Conservation (phyloP, 2,329 filamentous ascomycete species). For the Epicoccum nigrum region DNA sequence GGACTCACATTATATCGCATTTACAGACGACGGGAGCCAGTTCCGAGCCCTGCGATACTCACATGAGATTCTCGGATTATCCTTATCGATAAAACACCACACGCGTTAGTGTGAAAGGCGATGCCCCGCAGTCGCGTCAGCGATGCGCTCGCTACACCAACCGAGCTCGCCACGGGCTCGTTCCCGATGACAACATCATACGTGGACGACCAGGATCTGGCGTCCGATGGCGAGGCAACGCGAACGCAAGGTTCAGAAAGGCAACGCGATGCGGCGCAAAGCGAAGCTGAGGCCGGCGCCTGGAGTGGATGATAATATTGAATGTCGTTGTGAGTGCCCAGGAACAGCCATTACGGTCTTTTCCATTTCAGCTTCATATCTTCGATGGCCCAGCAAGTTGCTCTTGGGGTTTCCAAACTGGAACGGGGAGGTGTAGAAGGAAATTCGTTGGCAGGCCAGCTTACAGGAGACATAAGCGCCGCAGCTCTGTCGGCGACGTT, state of each 20-base stretch:
- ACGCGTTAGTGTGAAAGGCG: conserved; percentile 9
- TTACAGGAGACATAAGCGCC: conserved; percentile 33
- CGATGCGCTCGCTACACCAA: not conserved
- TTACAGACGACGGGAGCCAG: not conserved
- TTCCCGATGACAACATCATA: conserved; percentile 4
- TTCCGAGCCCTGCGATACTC: conserved; percentile 1
- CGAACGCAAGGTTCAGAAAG: conserved; percentile 1
- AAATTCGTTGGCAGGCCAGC: conserved; percentile 15
- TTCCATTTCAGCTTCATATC: conserved; percentile 4
- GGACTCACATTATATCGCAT: conserved; percentile 4
- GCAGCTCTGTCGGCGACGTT: conserved; percentile 34
- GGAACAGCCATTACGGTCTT: not conserved
- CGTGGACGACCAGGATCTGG: not conserved
- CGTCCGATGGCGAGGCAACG: not conserved
- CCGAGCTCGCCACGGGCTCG: conserved; percentile 12
- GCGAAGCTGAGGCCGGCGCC: conserved; percentile 3
- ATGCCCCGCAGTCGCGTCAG: conserved; percentile 14
- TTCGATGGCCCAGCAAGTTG: conserved; percentile 21
- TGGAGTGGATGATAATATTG: not conserved
- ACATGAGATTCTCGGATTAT: conserved; percentile 7
- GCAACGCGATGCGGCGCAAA: conserved; percentile 2
- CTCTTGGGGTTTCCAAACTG: not conserved
- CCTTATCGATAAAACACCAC: conserved; percentile 12
- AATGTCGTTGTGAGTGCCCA: not conserved
- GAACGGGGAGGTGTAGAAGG: conserved; percentile 8